These are phyloP conservation scores for Blastobotrys malaysiensis DNA, from an alignment of 1,139 yeast species.

Conservation along the genomic window DNA sequence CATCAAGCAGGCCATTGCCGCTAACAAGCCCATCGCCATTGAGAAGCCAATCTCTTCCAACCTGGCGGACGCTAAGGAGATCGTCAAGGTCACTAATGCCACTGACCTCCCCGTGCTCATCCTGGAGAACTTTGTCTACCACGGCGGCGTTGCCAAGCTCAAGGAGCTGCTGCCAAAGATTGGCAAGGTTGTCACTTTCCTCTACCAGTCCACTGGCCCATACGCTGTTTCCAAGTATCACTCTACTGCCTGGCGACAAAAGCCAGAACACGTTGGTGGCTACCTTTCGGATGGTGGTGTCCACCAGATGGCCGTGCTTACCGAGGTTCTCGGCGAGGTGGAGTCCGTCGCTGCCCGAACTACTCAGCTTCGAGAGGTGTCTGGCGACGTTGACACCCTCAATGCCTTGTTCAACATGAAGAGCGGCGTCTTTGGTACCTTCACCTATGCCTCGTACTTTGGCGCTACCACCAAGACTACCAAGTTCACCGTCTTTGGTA, in stretches of 20 bases:
- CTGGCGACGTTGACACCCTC: slow-evolving; percentile 77
- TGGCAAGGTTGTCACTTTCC: slow-evolving; percentile 71
- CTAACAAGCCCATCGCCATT: slow-evolving; percentile 69
- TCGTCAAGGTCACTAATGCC: slow-evolving; percentile 57
- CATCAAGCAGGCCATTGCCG: slow-evolving; percentile 56
- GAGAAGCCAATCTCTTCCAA: slow-evolving; percentile 94
- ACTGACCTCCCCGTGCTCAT: slow-evolving; percentile 65
- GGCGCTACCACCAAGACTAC: slow-evolving; percentile 74
- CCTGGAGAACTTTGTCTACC: slow-evolving; percentile 81
- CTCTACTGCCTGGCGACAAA: slow-evolving; percentile 65
- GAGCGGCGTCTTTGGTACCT: slow-evolving; percentile 73
- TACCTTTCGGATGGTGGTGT: slow-evolving; percentile 92
- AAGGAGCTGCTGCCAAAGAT: slow-evolving; percentile 58
- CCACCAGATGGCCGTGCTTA: slow-evolving; percentile 81
- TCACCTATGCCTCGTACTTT: slow-evolving; percentile 85
- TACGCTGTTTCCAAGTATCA: slow-evolving; percentile 61
- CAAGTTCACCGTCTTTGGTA: slow-evolving; percentile 66
- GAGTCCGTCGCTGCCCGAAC: slow-evolving; percentile 67
- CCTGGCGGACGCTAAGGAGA: slow-evolving; percentile 68
- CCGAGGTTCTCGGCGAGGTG: slow-evolving; percentile 74
- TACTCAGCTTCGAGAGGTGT: slow-evolving; percentile 62
- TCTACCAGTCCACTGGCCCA: slow-evolving; percentile 78
- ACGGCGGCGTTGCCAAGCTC: slow-evolving; percentile 49
- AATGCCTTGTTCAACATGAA: slow-evolving; percentile 62
- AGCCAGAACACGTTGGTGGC: slow-evolving; percentile 90